Evolutionary conservation across 768 basidiomycete species (phyloP).

Genomic region (Boletus eberwhitei): DNA sequence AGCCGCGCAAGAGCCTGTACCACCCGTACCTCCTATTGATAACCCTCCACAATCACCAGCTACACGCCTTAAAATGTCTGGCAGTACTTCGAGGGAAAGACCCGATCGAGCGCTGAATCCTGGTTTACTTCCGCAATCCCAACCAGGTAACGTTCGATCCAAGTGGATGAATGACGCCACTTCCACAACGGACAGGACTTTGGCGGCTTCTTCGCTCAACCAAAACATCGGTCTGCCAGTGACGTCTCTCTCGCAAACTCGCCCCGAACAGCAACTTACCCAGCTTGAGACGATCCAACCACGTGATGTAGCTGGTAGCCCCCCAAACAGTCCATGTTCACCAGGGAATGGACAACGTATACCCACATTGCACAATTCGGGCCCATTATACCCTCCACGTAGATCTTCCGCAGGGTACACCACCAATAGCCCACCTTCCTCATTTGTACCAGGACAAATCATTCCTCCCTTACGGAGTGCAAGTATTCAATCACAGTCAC

Average conservation of each 20-base stretch:
- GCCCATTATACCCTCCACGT: conserved; percentile 19
- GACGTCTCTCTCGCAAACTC: conserved; percentile 3
- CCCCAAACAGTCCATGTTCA: conserved; percentile 2
- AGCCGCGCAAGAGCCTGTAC: conserved; percentile 60
- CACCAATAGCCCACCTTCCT: conserved; percentile 27
- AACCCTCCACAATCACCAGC: conserved; percentile 28
- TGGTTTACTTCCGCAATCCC: conserved; percentile 3
- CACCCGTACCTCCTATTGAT: conserved; percentile 56
- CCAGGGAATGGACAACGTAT: conserved; percentile 12
- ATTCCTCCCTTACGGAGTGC: conserved; percentile 39
- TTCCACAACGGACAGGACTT: not conserved
- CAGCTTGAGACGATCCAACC: conserved; percentile 5
- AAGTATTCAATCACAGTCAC: conserved; percentile 29
- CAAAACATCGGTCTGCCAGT: conserved; percentile 4
- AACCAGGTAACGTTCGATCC: not conserved
- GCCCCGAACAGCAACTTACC: not conserved
- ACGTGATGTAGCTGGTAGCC: conserved; percentile 1
- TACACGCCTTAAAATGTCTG: not conserved
- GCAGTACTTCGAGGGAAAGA: conserved; percentile 9
- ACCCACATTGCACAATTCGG: conserved; percentile 20
- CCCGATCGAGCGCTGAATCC: conserved; percentile 25
- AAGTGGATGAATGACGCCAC: not conserved
- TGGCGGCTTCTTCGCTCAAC: not conserved
- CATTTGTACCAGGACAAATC: conserved; percentile 36
- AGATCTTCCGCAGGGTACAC: conserved; percentile 22